Evolutionary conservation across 108 stramenopile genomes (phyloP), one percentile per base, ranked within the genome.

Genomic region (Skeletonema tropicum): DNA sequence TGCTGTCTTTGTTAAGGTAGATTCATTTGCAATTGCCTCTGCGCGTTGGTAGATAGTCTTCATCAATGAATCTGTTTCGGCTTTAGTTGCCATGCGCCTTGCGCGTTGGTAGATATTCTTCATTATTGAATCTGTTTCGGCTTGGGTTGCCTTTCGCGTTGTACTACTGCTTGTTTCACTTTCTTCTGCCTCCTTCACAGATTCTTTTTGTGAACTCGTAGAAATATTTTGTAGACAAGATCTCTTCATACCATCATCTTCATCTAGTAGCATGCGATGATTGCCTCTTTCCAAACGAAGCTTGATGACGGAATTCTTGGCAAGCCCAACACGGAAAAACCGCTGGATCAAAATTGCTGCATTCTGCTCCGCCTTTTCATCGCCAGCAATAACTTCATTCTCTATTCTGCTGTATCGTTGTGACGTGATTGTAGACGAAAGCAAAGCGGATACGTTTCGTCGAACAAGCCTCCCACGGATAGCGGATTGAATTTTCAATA

Each of bases 1-100:
- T 11, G 65, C 57, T 7, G 14, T 19, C 19, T 4, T 17, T 19
- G n/a, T 49, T 66, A n/a, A 3, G 17, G 10, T 17, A 59, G 31
- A 6, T 17, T 67, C 25, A 31, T 65, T 31, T 14, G 60, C 70
- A n/a, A 49, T 39, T 15, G 45, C 70, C 60, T 60, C 41, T 35
- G 77, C 77, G 0, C 59, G 45, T 71, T 78, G 58, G 57, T 71
- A 78, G 15, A 78, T 78, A 26, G 48, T 60, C 46, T 60, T 57
- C 59, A 25, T 71, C 31, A 60, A 39, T 61, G 52, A 48, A 62
- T 38, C n/a, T 3, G 21, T 39, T 35, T 35, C 33, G 31, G 63
- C 33, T 19, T 38, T 39, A 19, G 63, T 33, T 64, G 38, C 4
- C 38, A 64, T 39, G 2, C 26, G 26, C 26, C 1, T 29, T 29